Percentiles rank a stretch among this genome's conserved stretches.
Conservation (phyloP, 2,329 filamentous ascomycete genomes). For the Alternaria consortialis region DNA sequence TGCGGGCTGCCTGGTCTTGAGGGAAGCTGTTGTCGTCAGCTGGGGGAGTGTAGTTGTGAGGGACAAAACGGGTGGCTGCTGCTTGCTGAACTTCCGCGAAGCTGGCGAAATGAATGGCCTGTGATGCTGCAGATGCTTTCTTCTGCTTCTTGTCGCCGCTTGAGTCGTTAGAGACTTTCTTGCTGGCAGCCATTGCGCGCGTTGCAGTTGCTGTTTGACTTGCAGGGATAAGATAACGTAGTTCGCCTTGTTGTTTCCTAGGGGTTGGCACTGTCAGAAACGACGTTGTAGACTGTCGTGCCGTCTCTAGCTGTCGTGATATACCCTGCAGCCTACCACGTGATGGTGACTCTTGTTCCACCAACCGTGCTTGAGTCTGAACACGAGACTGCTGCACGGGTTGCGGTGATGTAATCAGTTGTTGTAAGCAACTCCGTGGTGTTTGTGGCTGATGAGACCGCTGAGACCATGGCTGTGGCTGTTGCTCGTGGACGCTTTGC, state of each 20-base stretch:
- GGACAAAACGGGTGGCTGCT: neutral
- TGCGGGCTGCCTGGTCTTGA: neutral
- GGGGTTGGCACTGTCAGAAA: neutral
- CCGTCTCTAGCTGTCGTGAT: neutral
- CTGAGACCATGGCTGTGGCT: neutral
- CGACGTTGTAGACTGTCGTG: neutral
- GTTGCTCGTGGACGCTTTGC: neutral
- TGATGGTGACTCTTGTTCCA: neutral
- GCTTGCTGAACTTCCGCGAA: neutral
- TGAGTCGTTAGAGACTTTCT: neutral
- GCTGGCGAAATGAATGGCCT: neutral
- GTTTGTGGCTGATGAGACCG: neutral
- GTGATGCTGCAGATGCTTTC: neutral
- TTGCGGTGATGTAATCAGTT: neutral
- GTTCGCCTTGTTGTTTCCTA: neutral
- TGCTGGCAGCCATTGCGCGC: neutral
- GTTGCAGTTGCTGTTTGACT: neutral
- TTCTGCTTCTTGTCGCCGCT: neutral
- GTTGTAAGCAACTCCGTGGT: neutral
- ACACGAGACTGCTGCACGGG: neutral
- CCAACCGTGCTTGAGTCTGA: neutral
- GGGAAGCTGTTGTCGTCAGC: conserved; percentile 4
- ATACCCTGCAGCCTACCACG: neutral
- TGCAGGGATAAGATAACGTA: neutral
- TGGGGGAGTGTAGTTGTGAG: neutral